Evolutionary conservation across 345 rosid species (phyloP).

Genomic region (Salix udensis): DNA sequence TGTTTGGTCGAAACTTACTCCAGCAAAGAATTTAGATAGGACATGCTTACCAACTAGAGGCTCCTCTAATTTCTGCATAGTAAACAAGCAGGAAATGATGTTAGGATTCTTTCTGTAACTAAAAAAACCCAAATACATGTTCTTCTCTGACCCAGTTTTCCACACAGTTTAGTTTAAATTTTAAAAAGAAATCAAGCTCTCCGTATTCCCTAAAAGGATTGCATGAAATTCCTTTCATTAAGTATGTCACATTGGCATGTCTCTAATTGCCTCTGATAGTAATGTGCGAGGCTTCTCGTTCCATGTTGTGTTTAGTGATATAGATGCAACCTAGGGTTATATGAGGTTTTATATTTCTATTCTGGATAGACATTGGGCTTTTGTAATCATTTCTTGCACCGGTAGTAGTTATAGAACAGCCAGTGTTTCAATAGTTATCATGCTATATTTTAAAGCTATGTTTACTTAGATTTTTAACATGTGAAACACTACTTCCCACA

Average conservation of each 20-base stretch:
- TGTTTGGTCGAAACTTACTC: background rate
- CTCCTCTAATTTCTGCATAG: background rate
- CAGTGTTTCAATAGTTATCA: background rate
- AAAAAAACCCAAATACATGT: background rate
- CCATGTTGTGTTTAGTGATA: background rate
- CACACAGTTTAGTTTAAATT: background rate
- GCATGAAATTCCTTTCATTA: background rate
- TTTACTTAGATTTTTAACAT: background rate
- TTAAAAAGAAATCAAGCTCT: background rate
- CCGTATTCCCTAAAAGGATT: background rate
- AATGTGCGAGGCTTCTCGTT: background rate
- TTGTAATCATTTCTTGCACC: background rate
- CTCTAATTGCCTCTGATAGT: background rate
- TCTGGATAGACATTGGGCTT: background rate
- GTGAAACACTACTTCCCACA: background rate
- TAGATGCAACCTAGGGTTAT: background rate
- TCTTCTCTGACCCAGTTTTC: background rate
- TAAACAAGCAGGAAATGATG: background rate
- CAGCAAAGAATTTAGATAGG: background rate
- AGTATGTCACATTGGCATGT: background rate
- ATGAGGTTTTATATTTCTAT: background rate
- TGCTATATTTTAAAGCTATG: background rate
- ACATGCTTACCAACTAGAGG: background rate
- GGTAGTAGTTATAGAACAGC: background rate
- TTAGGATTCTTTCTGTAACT: background rate